These are phyloP conservation scores for Fusarium sp. DNA, from an alignment of 2,329 filamentous ascomycete genomes.

Conservation along the genomic window DNA sequence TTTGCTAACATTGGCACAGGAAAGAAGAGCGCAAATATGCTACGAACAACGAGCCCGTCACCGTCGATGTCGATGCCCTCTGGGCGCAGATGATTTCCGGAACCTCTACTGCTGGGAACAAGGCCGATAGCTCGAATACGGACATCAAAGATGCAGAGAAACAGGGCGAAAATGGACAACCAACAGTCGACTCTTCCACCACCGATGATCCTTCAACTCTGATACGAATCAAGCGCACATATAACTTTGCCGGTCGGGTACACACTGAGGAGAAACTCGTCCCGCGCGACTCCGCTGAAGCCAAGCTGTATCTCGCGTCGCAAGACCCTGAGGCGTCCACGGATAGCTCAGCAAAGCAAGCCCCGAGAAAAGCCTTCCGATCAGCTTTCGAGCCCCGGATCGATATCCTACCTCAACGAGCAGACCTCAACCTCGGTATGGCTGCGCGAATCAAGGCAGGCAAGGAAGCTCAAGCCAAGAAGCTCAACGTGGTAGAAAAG, in stretches of 20 bases:
- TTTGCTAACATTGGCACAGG: constrained; percentile 50
- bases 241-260: constrained; percentile 80
- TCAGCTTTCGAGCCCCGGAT: constrained; percentile 72
- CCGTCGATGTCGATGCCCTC: constrained; percentile 77
- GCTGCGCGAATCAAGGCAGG: constrained; percentile 61
- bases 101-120: constrained; percentile 27
- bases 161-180: constrained; percentile 23
- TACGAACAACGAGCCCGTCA: constrained; percentile 69
- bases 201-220: constrained; percentile 52
- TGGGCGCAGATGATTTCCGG: constrained; percentile 75
- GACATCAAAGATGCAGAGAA: constrained; percentile 4
- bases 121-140: constrained; percentile 14
- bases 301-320: constrained; percentile 71
- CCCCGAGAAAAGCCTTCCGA: constrained; percentile 68
- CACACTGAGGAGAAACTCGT: constrained; percentile 80
- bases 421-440: constrained; percentile 70
- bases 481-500: constrained; percentile 79
- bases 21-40: constrained; percentile 69
- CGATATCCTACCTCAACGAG: constrained; percentile 58
- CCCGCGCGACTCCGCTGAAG: constrained; percentile 73
- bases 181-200: not conserved
- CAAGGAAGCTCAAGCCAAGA: constrained; percentile 67
- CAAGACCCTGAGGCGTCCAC: constrained; percentile 49
- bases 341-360: constrained; percentile 54
- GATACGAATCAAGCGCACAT: constrained; percentile 77